Conservation (phyloP, 139 green algal species). For the Yamagishiella unicocca region DNA sequence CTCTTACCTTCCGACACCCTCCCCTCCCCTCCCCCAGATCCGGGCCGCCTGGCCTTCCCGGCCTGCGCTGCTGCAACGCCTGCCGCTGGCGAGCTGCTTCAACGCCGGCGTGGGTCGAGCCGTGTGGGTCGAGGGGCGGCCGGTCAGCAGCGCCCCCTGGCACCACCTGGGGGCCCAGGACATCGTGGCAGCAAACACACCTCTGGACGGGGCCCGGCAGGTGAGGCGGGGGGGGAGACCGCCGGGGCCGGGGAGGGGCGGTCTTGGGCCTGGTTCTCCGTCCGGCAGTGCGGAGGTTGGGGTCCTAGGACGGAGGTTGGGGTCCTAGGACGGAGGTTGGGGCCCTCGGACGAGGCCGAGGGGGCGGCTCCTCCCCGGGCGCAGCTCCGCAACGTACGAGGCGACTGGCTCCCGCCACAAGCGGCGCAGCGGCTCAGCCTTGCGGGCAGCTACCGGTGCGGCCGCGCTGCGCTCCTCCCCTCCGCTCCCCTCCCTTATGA, state of each 20-base stretch:
- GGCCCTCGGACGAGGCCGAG: no score
- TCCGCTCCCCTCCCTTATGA: neutral
- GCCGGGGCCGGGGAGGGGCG: no score
- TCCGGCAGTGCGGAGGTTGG: no score
- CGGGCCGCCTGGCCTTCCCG: neutral
- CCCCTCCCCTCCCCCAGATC: constrained; percentile 9
- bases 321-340: no score
- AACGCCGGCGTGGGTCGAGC: constrained; percentile 54
- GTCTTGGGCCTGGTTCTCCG: no score
- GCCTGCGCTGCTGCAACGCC: neutral
- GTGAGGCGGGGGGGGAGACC: no score
- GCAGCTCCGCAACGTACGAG: no score
- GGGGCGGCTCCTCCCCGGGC: no score
- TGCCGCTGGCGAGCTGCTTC: constrained; percentile 67
- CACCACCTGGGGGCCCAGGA: constrained; percentile 54
- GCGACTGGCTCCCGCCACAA: neutral
- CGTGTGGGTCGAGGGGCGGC: constrained; percentile 46
- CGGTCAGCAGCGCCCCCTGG: constrained; percentile 46
- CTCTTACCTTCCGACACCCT: neutral
- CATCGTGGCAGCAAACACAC: constrained; percentile 8
- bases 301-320: no score
- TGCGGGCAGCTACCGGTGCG: neutral
- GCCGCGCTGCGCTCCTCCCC: neutral
- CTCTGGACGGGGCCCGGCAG: no score
- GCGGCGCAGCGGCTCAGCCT: neutral